Evolutionary conservation across 169 alveolate genomes (phyloP).

Genomic region (Perkinsus marinus): DNA sequence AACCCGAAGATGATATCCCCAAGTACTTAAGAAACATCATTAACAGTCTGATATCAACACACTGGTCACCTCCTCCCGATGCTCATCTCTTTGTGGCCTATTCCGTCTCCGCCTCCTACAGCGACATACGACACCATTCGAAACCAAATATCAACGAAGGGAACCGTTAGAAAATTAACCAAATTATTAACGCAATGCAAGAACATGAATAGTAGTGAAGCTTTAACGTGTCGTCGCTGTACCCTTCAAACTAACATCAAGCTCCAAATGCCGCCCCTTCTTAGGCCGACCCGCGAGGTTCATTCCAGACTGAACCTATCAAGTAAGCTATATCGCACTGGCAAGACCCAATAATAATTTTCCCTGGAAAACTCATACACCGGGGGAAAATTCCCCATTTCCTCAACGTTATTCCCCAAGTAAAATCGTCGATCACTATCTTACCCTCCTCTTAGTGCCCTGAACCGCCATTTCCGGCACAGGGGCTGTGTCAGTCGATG

Average conservation of each 20-base stretch:
- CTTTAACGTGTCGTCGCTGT: background rate
- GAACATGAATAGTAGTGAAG: background rate
- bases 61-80: too few relatives aligned
- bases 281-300: background rate
- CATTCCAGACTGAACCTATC: background rate
- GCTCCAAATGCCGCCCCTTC: background rate
- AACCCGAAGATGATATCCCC: too few relatives aligned
- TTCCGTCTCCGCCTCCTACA: too few relatives aligned
- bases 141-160: too few relatives aligned
- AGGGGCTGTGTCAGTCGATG: background rate
- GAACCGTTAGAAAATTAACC: too few relatives aligned
- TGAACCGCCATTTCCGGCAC: background rate
- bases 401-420: too few relatives aligned
- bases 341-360: background rate
- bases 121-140: too few relatives aligned
- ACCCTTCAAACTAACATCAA: background rate
- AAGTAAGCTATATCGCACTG: background rate
- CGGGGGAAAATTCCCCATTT: too few relatives aligned
- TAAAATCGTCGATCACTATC: too few relatives aligned
- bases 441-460: background rate
- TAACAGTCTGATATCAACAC: too few relatives aligned
- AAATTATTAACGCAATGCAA: background rate
- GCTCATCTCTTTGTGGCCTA: too few relatives aligned
- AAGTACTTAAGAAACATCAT: too few relatives aligned
- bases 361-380: background rate